phyloP scores from a whole-genome alignment of 2,329 filamentous ascomycete genomes.

The Myriosclerotinia curreyana region DNA sequence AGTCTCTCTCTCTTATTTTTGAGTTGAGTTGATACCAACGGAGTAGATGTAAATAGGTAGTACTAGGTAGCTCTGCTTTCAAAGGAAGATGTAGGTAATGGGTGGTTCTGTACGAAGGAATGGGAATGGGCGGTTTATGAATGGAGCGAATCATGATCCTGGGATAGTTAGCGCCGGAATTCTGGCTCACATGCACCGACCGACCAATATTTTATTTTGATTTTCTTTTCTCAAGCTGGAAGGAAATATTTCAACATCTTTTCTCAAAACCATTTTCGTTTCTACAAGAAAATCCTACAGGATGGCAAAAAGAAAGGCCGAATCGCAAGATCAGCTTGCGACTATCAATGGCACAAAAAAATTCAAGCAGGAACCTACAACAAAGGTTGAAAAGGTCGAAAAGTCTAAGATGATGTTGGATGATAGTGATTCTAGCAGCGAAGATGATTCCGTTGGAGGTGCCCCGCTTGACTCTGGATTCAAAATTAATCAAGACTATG shows the following conservation, averaged over 20 bases:
- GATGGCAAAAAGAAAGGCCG: constrained; percentile 40
- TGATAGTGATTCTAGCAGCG: constrained; percentile 44
- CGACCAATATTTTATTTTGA: constrained; percentile 20
- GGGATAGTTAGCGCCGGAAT: constrained; percentile 13
- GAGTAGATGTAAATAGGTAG: constrained; percentile 9
- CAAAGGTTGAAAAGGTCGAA: constrained; percentile 2
- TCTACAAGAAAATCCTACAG: constrained; percentile 20
- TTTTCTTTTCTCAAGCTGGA: constrained; percentile 10
- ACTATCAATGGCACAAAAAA: constrained; percentile 34
- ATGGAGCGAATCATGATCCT: constrained; percentile 11
- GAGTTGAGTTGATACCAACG: constrained; percentile 11
- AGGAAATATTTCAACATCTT: neutral
- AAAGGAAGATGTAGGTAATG: constrained; percentile 15
- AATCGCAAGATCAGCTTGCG: constrained; percentile 28
- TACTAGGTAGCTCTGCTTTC: constrained; percentile 18
- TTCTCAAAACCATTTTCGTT: neutral
- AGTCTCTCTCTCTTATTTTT: neutral
- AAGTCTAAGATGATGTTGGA: constrained; percentile 46
- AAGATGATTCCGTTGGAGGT: constrained; percentile 40
- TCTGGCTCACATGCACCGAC: constrained; percentile 4
- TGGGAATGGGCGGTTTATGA: constrained; percentile 15
- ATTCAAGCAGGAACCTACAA: constrained; percentile 29
- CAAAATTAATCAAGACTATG: constrained; percentile 88
- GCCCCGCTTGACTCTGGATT: constrained; percentile 48
- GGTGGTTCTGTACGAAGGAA: neutral